These are phyloP conservation scores for Dothistroma pini DNA, from an alignment of 2,329 filamentous ascomycete genomes.

Conservation along the genomic window DNA sequence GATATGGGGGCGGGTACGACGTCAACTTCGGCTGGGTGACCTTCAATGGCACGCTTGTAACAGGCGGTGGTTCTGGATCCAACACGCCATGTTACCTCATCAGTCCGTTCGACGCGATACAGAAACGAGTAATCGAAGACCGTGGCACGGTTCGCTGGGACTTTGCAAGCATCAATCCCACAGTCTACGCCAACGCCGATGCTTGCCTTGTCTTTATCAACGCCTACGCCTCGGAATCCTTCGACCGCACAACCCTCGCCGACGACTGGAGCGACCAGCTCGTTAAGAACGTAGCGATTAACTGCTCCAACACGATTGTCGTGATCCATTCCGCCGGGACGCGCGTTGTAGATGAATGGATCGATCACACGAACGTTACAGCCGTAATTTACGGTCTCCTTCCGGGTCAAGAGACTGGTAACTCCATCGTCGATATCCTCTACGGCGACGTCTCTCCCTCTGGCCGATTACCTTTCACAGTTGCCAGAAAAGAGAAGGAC, in stretches of 20 bases:
- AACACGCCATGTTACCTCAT: slow-evolving; percentile 21
- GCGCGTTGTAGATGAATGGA: slow-evolving; percentile 30
- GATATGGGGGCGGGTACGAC: slow-evolving; percentile 40
- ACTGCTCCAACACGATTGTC: slow-evolving; percentile 33
- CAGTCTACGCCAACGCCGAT: slow-evolving; percentile 26
- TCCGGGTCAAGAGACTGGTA: slow-evolving; percentile 30
- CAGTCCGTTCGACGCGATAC: slow-evolving; percentile 25
- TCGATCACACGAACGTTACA: slow-evolving; percentile 32
- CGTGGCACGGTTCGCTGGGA: slow-evolving; percentile 26
- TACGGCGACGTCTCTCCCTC: slow-evolving; percentile 31
- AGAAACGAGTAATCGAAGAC: slow-evolving; percentile 21
- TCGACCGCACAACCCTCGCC: slow-evolving; percentile 28
- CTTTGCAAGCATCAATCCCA: slow-evolving; percentile 26
- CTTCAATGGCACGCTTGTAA: slow-evolving; percentile 22
- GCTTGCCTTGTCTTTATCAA: slow-evolving; percentile 35
- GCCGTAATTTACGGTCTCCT: slow-evolving; percentile 31
- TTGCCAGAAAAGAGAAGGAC: slow-evolving; percentile 31
- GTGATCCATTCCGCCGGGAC: slow-evolving; percentile 32
- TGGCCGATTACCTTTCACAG: slow-evolving; percentile 32
- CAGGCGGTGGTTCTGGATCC: slow-evolving; percentile 19
- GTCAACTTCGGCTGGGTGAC: slow-evolving; percentile 37
- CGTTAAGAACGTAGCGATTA: slow-evolving; percentile 30
- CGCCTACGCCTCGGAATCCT: slow-evolving; percentile 28
- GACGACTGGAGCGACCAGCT: slow-evolving; percentile 29
- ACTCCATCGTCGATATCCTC: slow-evolving; percentile 29